Evolutionary conservation across 2,329 filamentous ascomycete species (phyloP).

Genomic region (Sporothrix inflata): DNA sequence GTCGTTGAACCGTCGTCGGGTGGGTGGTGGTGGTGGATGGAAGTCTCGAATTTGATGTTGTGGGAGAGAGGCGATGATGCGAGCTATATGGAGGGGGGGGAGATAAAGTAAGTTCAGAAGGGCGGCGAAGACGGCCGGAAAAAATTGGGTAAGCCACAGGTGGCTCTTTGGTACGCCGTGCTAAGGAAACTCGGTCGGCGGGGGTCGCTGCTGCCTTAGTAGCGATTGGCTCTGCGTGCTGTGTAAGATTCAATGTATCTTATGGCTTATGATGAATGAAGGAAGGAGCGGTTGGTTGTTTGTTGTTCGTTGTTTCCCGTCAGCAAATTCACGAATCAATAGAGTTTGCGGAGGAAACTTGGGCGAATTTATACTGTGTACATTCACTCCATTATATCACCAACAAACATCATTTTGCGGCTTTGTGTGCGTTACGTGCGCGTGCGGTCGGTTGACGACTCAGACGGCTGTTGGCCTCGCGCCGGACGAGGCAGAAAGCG

Average conservation of each 20-base stretch:
- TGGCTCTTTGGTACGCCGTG: neutral
- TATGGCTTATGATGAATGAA: no score
- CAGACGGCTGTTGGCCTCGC: constrained; percentile 11
- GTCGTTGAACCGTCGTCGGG: neutral
- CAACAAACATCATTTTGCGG: neutral
- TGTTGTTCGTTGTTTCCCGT: neutral
- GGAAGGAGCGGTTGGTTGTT: neutral
- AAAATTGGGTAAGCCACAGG: constrained; percentile 15
- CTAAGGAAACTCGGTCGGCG: neutral
- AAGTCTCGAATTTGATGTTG: neutral
- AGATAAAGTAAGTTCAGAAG: neutral
- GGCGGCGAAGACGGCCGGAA: constrained; percentile 18
- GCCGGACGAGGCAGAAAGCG: constrained; percentile 13
- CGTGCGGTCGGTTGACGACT: neutral
- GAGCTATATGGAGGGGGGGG: constrained; percentile 2
- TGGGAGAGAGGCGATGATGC: neutral
- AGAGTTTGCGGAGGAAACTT: neutral
- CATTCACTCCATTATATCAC: neutral
- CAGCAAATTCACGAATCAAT: neutral
- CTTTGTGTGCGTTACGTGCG: neutral
- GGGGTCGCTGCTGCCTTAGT: constrained; percentile 12
- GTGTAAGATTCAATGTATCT: no score
- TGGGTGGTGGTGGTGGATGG: neutral
- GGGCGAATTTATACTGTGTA: neutral
- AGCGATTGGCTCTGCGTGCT: neutral